Evolutionary conservation across 2,329 filamentous ascomycete species (phyloP), one percentile per base, ranked within the genome.

Genomic region (Colletotrichum gloeosporioides): DNA sequence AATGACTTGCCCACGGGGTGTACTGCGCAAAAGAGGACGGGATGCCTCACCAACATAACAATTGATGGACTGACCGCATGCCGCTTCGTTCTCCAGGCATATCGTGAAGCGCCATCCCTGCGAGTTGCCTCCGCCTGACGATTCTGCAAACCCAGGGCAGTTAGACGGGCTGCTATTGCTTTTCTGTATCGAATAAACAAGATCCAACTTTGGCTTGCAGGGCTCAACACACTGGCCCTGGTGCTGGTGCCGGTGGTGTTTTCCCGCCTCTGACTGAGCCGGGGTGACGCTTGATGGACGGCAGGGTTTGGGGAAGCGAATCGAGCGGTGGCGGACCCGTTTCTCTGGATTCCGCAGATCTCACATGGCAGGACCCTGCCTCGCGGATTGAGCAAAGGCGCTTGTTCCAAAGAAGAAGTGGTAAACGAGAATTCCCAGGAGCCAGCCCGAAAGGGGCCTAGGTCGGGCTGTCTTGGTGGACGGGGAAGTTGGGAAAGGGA

Each of bases 281-380:
- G 8, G 68, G 67, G 53, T 49, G 7, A 65, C 22, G 53, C 36
- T 31, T 66, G 68, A 72, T 53, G 44, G 25, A 27, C 32, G 59
- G 49, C 70, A 76, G 70, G 71, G 74, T 53, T 62, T 59, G 34
- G 49, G 36, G 59, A 57, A 70, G 75, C 61, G 66, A 70, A 77
- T 71, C 63, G 59, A 65, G 62, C 22, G 31, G 69, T 55, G 63
- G 65, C 59, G 73, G 65, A 65, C 39, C 69, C 73, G 64, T 62
- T 76, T 76, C 73, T 70, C 69, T 76, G 76, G 69, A 70, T 76
- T 77, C 73, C 73, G 76, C 64, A 73, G 76, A 77, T 77, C 76
- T 76, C 76, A 76, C 61, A 63, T 68, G 69, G 73, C 73, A 70
- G 72, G 64, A 65, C 22, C 68, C 73, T 72, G 67, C 44, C 67